Base-by-base conservation (phyloP, 2,329 filamentous ascomycete species). In the Colletotrichum cereale region DNA sequence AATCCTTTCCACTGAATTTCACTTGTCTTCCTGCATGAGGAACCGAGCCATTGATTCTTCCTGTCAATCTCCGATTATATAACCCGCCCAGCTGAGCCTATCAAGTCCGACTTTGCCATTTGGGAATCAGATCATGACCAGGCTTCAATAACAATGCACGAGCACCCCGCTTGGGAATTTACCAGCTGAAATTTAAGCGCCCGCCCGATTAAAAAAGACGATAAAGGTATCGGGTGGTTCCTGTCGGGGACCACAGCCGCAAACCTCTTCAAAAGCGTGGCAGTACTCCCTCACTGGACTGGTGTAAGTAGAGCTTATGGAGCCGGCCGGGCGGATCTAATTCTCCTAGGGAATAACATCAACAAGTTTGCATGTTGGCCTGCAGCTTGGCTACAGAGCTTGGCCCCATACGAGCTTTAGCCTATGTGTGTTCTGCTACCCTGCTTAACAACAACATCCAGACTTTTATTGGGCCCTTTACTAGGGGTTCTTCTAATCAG, bases 131-230 rank as follows among this genome's bases (percentile, higher is more conserved):
- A 60, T 21, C 29, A 61, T 62, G 62, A n/a, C n/a, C 18, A 44
- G 29, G 21, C 24, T 61, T 31, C 24, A 18, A 70, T 66, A 38
- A 56, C 47, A 31, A 38, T 40, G 44, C 50, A 4, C 26, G 55
- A 70, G 29, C 38, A n/a, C 31, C 40, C n/a, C 18, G 18, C 11
- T 2, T 63, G 4, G 16, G n/a, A n/a, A n/a, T n/a, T n/a, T n/a
- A n/a, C n/a, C 36, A 34, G 21, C 42, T 18, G 14, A 12, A 24
- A 47, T 2, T 1, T 47, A 24, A 47, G 21, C 18, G 21, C 42
- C 2, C 21, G 21, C 21, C 4, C 8, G 7, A 18, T 57, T 52
- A 29, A 38, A 14, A 16, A 52, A 12, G 16, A 2, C 42, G 11
- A 42, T 6, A 12, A 29, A 52, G 18, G 42, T 24, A 8, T 62